phyloP scores from a whole-genome alignment of 163 green algal species.

The Chlamydomonas reinhardtii region DNA sequence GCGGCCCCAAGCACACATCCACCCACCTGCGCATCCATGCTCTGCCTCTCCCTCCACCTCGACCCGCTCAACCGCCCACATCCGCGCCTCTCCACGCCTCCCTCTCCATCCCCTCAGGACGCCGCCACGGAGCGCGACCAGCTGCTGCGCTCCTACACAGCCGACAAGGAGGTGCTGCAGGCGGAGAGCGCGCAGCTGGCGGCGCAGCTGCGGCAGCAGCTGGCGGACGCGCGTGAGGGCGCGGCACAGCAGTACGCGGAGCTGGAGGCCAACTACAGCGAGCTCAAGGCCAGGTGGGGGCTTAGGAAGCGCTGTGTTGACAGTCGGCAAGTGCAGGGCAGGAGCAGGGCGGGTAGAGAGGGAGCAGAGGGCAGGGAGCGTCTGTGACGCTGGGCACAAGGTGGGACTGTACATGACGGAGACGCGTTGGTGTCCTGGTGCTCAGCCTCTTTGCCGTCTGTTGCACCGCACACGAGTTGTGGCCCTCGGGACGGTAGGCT shows the following conservation, averaged over 20 bases:
- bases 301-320: no score
- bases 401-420: no score
- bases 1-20: no score
- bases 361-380: no score
- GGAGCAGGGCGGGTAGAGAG: no score
- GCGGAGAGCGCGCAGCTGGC: constrained; percentile 22
- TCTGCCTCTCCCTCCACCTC: background rate
- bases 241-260: constrained; percentile 29
- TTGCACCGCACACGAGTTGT: no score
- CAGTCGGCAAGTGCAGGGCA: no score
- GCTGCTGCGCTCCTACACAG: constrained; percentile 16
- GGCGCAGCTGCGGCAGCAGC: constrained; percentile 40
- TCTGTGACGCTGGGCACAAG: no score
- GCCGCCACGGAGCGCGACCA: constrained; percentile 32
- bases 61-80: background rate
- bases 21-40: no score
- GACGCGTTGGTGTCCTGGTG: no score
- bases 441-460: no score
- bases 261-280: constrained; percentile 31
- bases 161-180: constrained; percentile 35
- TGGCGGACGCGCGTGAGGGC: constrained; percentile 4
- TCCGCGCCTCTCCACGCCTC: background rate
- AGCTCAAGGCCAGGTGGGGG: constrained; percentile 19
- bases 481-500: no score
- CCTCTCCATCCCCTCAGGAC: background rate